Base-by-base conservation (phyloP, 495 filamentous ascomycete species). In the Hypomontagnella submonticulosa region DNA sequence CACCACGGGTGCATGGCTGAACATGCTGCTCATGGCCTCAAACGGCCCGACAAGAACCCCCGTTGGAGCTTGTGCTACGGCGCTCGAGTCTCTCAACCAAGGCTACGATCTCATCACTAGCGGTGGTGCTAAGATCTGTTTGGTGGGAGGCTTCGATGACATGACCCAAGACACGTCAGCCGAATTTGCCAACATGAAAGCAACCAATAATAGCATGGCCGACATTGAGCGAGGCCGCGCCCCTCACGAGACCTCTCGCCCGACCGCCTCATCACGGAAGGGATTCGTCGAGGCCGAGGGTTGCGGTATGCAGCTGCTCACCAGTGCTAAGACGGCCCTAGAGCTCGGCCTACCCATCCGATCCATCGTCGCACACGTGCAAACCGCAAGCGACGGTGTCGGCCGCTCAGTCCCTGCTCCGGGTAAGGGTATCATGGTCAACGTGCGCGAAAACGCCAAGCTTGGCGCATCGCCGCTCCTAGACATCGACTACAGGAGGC, bases 261-360 rank as follows among this genome's bases (percentile, higher is more conserved):
- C 95, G 0, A 95, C 92, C 9, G 97, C 95, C 4, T 97, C 95
- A 8, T 97, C 95, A 4, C 84, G 95, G 72, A 93, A 91, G 65
- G 95, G 95, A 32, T 99, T 99, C 81, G 97, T 97, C 91, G 95
- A 97, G 80, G 96, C 95, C 0, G 94, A 97, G 80, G 94, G 95
- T 62, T 96, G 90, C 66, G 95, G 95, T 84, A 88, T 99, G 79
- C 95, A 99, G 77, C 85, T 99, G 57, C 93, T 99, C 74, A 97
- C 97, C 92, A 95, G 85, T 66, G 95, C 95, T 23, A 90, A 90
- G 80, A 87, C 97, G 55, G 95, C 95, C 37, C 78, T 99, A 23
- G 94, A 97, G 63, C 96, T 99, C 92, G 95, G 95, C 74, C 90
- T 99, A 4, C 95, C 95, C 11, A 98, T 97, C 72, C 90, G 97